Percentiles rank a stretch among this genome's conserved stretches.
phyloP scores from a whole-genome alignment of 1,284 basidiomycete species.

The Trichosporon sp. region DNA sequence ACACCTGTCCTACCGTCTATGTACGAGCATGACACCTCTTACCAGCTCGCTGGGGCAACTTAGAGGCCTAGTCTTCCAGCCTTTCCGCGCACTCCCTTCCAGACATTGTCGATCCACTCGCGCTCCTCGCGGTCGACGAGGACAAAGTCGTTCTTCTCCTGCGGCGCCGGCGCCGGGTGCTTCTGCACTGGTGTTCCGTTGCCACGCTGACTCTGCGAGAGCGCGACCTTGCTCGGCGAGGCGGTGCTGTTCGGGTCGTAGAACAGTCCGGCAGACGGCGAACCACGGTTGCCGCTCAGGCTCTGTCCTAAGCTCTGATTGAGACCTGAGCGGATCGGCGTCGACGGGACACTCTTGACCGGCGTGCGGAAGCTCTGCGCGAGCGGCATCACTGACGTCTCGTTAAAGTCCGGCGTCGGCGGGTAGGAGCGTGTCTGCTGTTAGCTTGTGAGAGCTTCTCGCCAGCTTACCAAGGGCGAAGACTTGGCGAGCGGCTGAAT shows the following conservation, averaged over 20 bases:
- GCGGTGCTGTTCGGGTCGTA: slow-evolving; percentile 22
- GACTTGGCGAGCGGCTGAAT: slow-evolving; percentile 24
- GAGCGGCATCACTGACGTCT: neutral
- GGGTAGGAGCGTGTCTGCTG: slow-evolving; percentile 13
- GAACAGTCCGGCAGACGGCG: slow-evolving; percentile 29
- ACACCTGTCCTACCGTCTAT: neutral
- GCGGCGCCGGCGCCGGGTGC: slow-evolving; percentile 8
- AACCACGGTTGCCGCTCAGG: neutral
- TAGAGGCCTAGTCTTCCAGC: slow-evolving; percentile 23
- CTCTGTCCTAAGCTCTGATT: neutral
- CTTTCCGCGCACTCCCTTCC: slow-evolving; percentile 40
- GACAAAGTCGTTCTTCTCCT: slow-evolving; percentile 23
- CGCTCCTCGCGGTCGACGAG: slow-evolving; percentile 40
- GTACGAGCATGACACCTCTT: neutral
- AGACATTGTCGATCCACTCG: slow-evolving; percentile 44
- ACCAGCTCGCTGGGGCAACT: neutral
- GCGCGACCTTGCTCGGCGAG: slow-evolving; percentile 12
- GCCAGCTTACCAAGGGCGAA: slow-evolving; percentile 35
- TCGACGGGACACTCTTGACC: neutral
- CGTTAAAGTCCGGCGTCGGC: slow-evolving; percentile 6
- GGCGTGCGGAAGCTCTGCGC: neutral
- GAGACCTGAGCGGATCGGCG: neutral
- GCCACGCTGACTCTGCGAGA: neutral
- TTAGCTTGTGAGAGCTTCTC: neutral
- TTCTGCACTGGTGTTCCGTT: neutral